phyloP scores from a whole-genome alignment of 129 eudicot genomes.

The Flaveria brownii region DNA sequence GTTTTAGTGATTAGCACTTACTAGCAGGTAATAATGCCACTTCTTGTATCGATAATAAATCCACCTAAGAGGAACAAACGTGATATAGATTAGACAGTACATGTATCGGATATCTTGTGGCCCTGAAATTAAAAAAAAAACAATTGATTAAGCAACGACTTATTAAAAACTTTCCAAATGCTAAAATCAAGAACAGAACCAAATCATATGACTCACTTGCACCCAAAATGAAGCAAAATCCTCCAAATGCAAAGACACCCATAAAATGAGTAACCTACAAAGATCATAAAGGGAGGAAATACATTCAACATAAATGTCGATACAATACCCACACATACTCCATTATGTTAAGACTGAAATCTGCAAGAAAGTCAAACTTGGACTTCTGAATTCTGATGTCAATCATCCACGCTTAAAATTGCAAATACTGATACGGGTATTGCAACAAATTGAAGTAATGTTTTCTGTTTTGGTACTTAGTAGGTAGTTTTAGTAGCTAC shows the following conservation, averaged over 20 bases:
- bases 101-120: slow-evolving; percentile 94
- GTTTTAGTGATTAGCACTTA: slow-evolving; percentile 35
- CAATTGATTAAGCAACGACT: neutral
- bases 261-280: slow-evolving; percentile 50
- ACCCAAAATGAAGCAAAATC: slow-evolving; percentile 94
- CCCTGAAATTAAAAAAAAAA: slow-evolving; percentile 47
- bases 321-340: too few relatives aligned
- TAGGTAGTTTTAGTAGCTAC: neutral
- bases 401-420: too few relatives aligned
- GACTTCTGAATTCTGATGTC: too few relatives aligned
- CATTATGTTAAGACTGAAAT: too few relatives aligned
- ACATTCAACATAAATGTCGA: neutral
- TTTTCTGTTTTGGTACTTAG: too few relatives aligned
- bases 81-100: slow-evolving; percentile 80
- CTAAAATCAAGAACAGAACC: neutral
- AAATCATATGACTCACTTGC: slow-evolving; percentile 71
- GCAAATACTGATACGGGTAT: too few relatives aligned
- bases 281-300: neutral
- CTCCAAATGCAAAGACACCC: slow-evolving; percentile 76
- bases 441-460: too few relatives aligned
- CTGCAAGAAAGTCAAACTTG: too few relatives aligned
- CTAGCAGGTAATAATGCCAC: slow-evolving; percentile 97
- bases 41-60: slow-evolving; percentile 91
- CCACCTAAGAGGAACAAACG: slow-evolving; percentile 92
- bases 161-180: neutral